Conservation (phyloP, 768 basidiomycete species). For the Pholiota molesta region DNA sequence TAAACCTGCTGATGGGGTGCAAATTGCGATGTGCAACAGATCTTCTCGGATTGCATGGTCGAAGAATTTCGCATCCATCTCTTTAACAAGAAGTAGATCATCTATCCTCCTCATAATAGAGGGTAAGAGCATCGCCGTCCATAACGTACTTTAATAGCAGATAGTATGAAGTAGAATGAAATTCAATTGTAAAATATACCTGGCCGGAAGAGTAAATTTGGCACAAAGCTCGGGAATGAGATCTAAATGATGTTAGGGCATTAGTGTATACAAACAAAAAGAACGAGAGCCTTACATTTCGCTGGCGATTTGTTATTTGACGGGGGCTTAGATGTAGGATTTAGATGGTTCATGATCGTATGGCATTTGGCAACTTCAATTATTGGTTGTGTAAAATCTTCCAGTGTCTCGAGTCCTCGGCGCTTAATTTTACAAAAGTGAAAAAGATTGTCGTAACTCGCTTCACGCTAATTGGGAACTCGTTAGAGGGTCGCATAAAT, state of each 20-base stretch:
- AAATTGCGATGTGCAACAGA: constrained; percentile 66
- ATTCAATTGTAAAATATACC: constrained; percentile 39
- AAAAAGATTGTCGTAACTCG: constrained; percentile 58
- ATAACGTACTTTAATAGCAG: constrained; percentile 51
- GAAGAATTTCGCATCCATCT: constrained; percentile 75
- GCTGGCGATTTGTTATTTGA: constrained; percentile 42
- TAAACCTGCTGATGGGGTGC: constrained; percentile 67
- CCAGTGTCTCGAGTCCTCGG: constrained; percentile 64
- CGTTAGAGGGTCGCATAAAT: constrained; percentile 6
- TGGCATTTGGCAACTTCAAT: constrained; percentile 66
- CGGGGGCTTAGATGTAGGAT: constrained; percentile 49
- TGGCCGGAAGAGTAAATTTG: constrained; percentile 73
- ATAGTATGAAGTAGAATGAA: background rate
- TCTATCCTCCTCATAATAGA: constrained; percentile 76
- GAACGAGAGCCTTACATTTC: constrained; percentile 55
- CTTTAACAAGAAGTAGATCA: constrained; percentile 73
- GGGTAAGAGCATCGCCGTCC: constrained; percentile 71
- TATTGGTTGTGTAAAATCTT: constrained; percentile 68
- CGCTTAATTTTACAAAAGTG: constrained; percentile 67
- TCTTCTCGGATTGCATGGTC: constrained; percentile 61
- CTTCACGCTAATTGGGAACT: constrained; percentile 53
- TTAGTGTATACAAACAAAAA: background rate
- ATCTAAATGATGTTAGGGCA: constrained; percentile 42
- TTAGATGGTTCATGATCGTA: constrained; percentile 57
- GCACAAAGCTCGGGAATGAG: constrained; percentile 84